Evolutionary conservation across 345 rosid genomes (phyloP).

Genomic region (Excoecaria agallocha): DNA sequence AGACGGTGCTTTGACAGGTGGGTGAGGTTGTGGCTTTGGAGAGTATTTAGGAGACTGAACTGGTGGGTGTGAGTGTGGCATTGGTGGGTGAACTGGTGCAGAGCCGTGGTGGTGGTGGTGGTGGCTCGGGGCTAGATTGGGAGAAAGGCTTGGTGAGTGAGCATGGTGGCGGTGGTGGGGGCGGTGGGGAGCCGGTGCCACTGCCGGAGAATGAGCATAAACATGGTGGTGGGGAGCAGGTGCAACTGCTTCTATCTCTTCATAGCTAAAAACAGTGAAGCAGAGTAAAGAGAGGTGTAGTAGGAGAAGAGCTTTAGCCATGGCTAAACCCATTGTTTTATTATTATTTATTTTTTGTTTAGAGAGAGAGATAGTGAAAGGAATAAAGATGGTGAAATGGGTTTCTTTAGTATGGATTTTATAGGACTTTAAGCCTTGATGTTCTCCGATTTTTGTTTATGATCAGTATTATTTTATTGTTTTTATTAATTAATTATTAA

Average conservation of each 20-base stretch:
- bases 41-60: slow-evolving; percentile 15
- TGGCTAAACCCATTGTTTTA: slow-evolving; percentile 29
- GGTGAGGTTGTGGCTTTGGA: slow-evolving; percentile 17
- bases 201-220: too few species aligned
- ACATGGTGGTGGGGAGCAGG: slow-evolving; percentile 34
- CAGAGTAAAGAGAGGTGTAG: slow-evolving; percentile 30
- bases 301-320: slow-evolving; percentile 33
- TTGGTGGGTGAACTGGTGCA: slow-evolving; percentile 34
- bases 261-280: slow-evolving; percentile 39
- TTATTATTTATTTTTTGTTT: neutral
- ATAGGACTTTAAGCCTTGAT: slow-evolving; percentile 32
- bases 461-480: too few species aligned
- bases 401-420: slow-evolving; percentile 9
- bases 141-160: neutral
- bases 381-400: neutral
- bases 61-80: slow-evolving; percentile 31
- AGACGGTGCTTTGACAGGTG: slow-evolving; percentile 18
- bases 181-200: too few species aligned
- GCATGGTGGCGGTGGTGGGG: slow-evolving; percentile 22
- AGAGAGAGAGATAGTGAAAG: neutral
- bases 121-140: neutral
- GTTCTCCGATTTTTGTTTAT: slow-evolving; percentile 16
- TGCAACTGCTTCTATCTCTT: slow-evolving; percentile 11
- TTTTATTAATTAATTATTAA: too few species aligned
- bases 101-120: slow-evolving; percentile 20